A percentile compares a stretch with the other conserved stretches of the same genome.
Evolutionary conservation across 805 yeast genomes (phyloP).

Genomic region (Ogataea nonfermentans): DNA sequence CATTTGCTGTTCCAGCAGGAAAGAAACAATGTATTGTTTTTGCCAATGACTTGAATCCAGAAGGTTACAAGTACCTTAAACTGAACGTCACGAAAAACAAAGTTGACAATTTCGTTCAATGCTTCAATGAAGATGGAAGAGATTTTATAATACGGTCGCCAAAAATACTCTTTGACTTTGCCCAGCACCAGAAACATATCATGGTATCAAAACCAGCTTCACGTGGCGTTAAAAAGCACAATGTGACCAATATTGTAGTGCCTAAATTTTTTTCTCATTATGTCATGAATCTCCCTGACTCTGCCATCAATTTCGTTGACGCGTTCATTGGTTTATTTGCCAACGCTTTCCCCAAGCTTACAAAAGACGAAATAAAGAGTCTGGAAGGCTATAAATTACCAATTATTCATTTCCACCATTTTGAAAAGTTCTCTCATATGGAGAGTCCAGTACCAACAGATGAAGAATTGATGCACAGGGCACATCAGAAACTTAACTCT

Average conservation of each 20-base stretch:
- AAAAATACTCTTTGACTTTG: conserved; percentile 47
- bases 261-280: conserved; percentile 66
- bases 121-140: conserved; percentile 79
- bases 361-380: conserved; percentile 34
- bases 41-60: conserved; percentile 93
- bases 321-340: conserved; percentile 73
- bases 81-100: conserved; percentile 66
- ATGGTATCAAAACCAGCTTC: conserved; percentile 32
- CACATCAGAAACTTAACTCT: conserved; percentile 51
- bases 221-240: conserved; percentile 28
- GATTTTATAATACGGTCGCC: conserved; percentile 69
- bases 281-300: conserved; percentile 95
- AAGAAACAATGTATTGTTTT: conserved; percentile 75
- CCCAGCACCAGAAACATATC: conserved; percentile 36
- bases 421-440: conserved; percentile 78
- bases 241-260: conserved; percentile 32
- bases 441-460: conserved; percentile 65
- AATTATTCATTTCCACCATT: conserved; percentile 82
- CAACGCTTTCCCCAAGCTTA: conserved; percentile 35
- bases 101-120: conserved; percentile 53
- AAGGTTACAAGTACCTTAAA: conserved; percentile 67
- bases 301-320: conserved; percentile 79
- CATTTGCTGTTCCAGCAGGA: conserved; percentile 95
- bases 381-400: conserved; percentile 62
- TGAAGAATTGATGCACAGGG: conserved; percentile 65